These are phyloP conservation scores for Globisporangium parvum DNA, from an alignment of 352 stramenopile genomes.

Conservation along the genomic window DNA sequence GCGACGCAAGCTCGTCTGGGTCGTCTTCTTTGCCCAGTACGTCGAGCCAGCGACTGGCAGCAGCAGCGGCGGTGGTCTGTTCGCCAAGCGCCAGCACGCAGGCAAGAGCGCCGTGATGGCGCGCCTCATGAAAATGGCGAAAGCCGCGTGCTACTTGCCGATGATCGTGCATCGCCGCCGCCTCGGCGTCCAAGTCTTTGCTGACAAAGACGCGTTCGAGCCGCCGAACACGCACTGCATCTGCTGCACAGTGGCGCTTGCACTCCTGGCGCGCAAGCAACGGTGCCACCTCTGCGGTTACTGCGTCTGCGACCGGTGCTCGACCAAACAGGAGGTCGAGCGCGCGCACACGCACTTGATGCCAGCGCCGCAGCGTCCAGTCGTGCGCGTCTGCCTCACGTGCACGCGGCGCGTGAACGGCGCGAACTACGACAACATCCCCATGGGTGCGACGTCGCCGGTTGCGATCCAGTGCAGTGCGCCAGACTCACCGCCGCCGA, in stretches of 20 bases:
- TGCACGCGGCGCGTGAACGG: constrained; percentile 50
- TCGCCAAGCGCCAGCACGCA: neutral
- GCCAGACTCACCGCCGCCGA: constrained; percentile 15
- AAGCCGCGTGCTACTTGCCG: constrained; percentile 25
- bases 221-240: constrained; percentile 26
- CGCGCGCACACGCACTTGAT: constrained; percentile 23
- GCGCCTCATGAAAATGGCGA: constrained; percentile 29
- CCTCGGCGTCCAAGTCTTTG: constrained; percentile 27
- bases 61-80: neutral
- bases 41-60: neutral
- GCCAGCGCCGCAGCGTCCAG: constrained; percentile 9
- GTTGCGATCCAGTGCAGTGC: constrained; percentile 20
- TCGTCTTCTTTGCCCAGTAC: constrained; percentile 12
- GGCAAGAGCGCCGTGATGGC: constrained; percentile 17
- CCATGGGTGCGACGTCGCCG: constrained; percentile 17
- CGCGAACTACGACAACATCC: constrained; percentile 43
- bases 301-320: constrained; percentile 49
- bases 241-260: constrained; percentile 21
- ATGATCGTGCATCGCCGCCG: constrained; percentile 25
- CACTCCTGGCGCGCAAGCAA: constrained; percentile 20
- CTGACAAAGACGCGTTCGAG: constrained; percentile 19
- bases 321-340: constrained; percentile 24
- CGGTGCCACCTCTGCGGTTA: constrained; percentile 61
- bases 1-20: constrained; percentile 16
- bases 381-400: constrained; percentile 41